Base-by-base conservation (phyloP, 306 rosid genomes). In the Oxytropis ochrocephala region DNA sequence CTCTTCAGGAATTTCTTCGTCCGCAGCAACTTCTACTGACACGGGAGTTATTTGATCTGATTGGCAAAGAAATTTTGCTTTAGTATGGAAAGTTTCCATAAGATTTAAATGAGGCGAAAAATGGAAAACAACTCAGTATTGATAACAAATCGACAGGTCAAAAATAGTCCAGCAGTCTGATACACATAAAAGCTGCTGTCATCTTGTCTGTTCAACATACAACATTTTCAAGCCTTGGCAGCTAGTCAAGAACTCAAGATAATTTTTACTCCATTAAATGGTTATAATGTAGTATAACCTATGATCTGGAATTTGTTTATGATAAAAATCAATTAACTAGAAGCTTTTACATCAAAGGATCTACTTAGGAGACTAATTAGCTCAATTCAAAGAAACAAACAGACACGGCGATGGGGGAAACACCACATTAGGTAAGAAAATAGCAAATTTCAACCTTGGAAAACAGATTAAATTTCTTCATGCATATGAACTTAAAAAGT, bases 1-100 rank as follows among this genome's bases (percentile, higher is more conserved):
- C 88, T 90, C 98, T 80, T 94, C 98, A 30, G 97, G 96, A 85
- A 90, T 94, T 84, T 90, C 98, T 84, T 94, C 97, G 75, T 90
- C 98, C 1, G 72, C 85, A 5, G 83, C 67, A 56, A 11, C 77
- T 70, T 88, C 98, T 17, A 70, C 72, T 12, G 90, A 82, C 70
- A 19, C 88, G 4, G 96, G 88, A 74, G 82, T 85, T 76, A 84
- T 83, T 81, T 90, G 90, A 84, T 87, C 98, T 90, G 87, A 54
- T 80, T 76, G 71, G 49, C 73, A 77, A 75, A 61, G 19, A 53
- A 14, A 58, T 2, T 66, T 56, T 2, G 42, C 5, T 64, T 74
- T 11, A 59, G 76, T 47, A 64, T 54, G 36, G 13, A 8, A 54
- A 60, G 13, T n/a, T 60, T 16, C 39, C 7, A 47, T 62, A 14